phyloP scores from a whole-genome alignment of 257 asterid species.

The Primulina tabacum region DNA sequence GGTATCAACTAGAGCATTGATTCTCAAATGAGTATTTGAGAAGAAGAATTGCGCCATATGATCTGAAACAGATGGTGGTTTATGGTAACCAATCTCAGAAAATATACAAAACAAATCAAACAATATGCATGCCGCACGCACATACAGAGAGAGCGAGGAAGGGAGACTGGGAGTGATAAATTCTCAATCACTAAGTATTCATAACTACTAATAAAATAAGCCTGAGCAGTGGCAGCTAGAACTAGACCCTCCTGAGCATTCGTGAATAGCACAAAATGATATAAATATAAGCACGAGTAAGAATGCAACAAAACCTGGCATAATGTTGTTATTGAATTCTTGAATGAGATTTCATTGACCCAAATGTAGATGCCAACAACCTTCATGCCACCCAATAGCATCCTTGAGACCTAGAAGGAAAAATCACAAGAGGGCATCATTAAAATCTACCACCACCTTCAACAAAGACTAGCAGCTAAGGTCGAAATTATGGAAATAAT shows the following conservation, averaged over 20 bases:
- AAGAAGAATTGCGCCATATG: conserved; percentile 8
- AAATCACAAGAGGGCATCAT: conserved; percentile 9
- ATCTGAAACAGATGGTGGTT: background rate
- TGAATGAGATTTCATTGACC: conserved; percentile 76
- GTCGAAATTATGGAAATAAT: background rate
- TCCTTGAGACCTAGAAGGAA: conserved; percentile 71
- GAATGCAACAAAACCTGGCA: conserved; percentile 68
- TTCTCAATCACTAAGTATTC: conserved; percentile 10
- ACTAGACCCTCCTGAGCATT: conserved; percentile 13
- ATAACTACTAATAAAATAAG: conserved; percentile 8
- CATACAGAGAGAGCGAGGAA: background rate
- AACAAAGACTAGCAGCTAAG: background rate
- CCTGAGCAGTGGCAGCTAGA: conserved; percentile 4
- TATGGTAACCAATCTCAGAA: conserved; percentile 1
- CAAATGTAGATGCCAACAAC: conserved; percentile 88
- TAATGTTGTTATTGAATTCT: conserved; percentile 64
- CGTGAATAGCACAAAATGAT: conserved; percentile 13
- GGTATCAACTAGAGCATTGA: background rate
- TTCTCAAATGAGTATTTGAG: background rate
- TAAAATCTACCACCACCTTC: conserved; percentile 12
- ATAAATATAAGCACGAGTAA: background rate
- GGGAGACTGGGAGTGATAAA: background rate
- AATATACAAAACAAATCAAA: background rate
- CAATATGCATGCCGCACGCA: background rate
- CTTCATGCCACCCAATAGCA: conserved; percentile 87